Evolutionary conservation across 1,284 basidiomycete species (phyloP), one percentile per base, ranked within the genome.

Genomic region (Austropuccinia psidii): DNA sequence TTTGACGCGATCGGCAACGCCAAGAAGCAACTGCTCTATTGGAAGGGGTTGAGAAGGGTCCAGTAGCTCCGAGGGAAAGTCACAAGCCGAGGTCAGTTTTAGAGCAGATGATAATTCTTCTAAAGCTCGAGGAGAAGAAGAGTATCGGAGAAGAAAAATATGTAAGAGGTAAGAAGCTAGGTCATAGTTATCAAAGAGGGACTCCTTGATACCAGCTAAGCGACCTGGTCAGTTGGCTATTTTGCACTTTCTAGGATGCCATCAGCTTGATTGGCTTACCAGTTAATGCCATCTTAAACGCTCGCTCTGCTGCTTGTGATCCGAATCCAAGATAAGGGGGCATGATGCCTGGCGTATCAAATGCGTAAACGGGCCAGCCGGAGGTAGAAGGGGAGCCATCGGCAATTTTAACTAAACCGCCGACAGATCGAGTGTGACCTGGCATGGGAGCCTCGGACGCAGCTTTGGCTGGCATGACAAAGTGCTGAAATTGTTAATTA

Each of bases 331-430:
- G 85, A 82, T 90, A 98, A 4, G 94, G 93, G 39, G 97, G 84
- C 94, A 98, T 98, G 47, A 98, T 90, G 0, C 95, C 96, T 0
- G 95, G 96, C 5, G 92, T 90, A 83, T 98, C 95, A 79, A 90
- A 94, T 3, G 95, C 90, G 82, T 98, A 98, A 19, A 97, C 89
- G 5, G 88, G 84, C 3, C 89, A 76, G 88, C 85, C 69, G 88
- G 81, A 39, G 87, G 88, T 58, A 95, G 84, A 80, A 91, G 91
- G 57, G 94, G 84, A 35, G 90, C 86, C 15, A 88, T 93, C 2
- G 90, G 93, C 52, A 95, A 81, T 49, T 88, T 86, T 72, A 31
- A 72, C 58, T 58, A 61, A 65, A 7, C 62, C 75, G 19, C 29
- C 69, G 4, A 65, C n/a, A 11, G 58, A 62, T 55, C 89, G 88